Evolutionary conservation across 257 asterid species (phyloP).

Genomic region (Fraxinus excelsior): DNA sequence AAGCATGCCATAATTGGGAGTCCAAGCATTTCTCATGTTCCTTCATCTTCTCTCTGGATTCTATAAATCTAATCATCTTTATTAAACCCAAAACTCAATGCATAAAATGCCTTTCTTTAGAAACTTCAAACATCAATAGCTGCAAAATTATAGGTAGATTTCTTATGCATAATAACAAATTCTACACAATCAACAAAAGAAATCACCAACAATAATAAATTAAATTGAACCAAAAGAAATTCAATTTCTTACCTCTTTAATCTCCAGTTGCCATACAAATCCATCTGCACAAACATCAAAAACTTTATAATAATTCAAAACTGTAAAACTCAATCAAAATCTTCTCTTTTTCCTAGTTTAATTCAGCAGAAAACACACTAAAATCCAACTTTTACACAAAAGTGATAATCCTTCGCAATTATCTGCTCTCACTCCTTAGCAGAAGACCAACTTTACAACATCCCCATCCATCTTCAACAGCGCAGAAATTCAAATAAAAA

Average conservation of each 20-base stretch:
- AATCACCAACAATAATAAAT: neutral
- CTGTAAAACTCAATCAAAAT: neutral
- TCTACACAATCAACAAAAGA: neutral
- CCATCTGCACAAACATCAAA: slow-evolving; percentile 36
- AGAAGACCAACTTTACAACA: slow-evolving; percentile 20
- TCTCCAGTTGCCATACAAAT: slow-evolving; percentile 18
- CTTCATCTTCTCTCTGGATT: slow-evolving; percentile 53
- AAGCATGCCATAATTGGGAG: slow-evolving; percentile 95
- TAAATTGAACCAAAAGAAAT: slow-evolving; percentile 14
- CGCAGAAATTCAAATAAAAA: neutral
- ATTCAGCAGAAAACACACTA: slow-evolving; percentile 13
- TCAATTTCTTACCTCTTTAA: slow-evolving; percentile 40
- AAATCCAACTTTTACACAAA: slow-evolving; percentile 20
- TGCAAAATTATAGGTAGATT: slow-evolving; percentile 28
- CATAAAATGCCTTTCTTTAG: slow-evolving; percentile 17
- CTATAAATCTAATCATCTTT: slow-evolving; percentile 69
- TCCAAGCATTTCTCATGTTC: slow-evolving; percentile 75
- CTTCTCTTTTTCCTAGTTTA: neutral
- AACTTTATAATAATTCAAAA: slow-evolving; percentile 12
- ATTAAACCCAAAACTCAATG: slow-evolving; percentile 23
- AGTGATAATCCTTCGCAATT: slow-evolving; percentile 31
- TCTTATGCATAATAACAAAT: slow-evolving; percentile 4
- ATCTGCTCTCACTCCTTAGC: slow-evolving; percentile 10
- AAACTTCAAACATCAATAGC: slow-evolving; percentile 28
- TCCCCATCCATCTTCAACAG: neutral